Percentiles rank a stretch among this genome's conserved stretches.
Evolutionary conservation across 768 basidiomycete genomes (phyloP).

Genomic region (Podaxis sp.): DNA sequence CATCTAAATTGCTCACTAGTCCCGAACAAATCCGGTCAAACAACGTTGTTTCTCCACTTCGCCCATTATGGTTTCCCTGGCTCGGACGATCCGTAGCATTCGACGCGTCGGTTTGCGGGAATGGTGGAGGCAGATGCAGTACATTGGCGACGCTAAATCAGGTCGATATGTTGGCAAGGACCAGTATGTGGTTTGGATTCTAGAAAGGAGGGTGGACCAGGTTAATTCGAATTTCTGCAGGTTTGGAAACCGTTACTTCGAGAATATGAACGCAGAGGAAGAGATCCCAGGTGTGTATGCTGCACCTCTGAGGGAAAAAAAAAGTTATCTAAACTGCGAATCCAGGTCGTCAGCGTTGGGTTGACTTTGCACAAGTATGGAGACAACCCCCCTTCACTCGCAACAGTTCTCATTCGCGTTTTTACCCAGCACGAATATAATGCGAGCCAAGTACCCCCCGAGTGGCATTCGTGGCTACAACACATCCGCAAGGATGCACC

Average conservation of each 20-base stretch:
- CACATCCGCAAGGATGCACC: constrained; percentile 89
- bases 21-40: constrained; percentile 33
- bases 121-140: constrained; percentile 91
- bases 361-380: constrained; percentile 84
- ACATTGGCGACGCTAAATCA: constrained; percentile 92
- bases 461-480: constrained; percentile 95
- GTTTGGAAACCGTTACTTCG: constrained; percentile 93
- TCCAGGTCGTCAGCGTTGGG: constrained; percentile 92
- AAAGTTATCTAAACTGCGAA: constrained; percentile 1
- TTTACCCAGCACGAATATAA: constrained; percentile 71
- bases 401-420: constrained; percentile 6
- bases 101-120: constrained; percentile 74
- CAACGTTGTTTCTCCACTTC: constrained; percentile 16
- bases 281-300: constrained; percentile 76
- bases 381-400: constrained; percentile 1
- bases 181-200: constrained; percentile 56
- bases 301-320: neutral
- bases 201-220: constrained; percentile 11
- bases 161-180: constrained; percentile 76
- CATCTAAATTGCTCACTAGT: neutral
- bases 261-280: constrained; percentile 84
- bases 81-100: constrained; percentile 73
- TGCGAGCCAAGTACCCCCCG: constrained; percentile 90
- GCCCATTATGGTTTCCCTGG: constrained; percentile 64
- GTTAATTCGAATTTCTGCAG: constrained; percentile 33